Evolutionary conservation across 805 yeast genomes (phyloP).

Genomic region (Metschnikowia dekortorum): DNA sequence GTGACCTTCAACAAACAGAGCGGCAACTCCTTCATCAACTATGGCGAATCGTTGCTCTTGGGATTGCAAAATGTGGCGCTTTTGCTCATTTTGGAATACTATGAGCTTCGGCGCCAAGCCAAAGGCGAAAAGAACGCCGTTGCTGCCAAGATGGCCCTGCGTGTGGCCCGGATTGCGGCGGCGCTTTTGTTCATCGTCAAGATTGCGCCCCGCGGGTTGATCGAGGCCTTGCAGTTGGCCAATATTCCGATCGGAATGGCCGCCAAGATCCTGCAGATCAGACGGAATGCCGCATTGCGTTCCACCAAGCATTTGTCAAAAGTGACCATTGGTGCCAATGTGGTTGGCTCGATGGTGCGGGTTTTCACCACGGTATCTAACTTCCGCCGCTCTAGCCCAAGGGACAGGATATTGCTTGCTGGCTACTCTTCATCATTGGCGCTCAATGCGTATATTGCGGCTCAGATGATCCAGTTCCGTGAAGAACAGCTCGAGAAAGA

Average conservation of each 20-base stretch:
- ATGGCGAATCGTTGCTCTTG: conserved; percentile 38
- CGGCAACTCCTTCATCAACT: conserved; percentile 31
- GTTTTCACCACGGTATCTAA: conserved; percentile 38
- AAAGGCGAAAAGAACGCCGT: background rate
- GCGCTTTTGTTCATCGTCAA: conserved; percentile 27
- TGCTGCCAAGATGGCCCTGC: conserved; percentile 9
- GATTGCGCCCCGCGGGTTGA: conserved; percentile 26
- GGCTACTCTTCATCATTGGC: conserved; percentile 35
- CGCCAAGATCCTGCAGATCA: conserved; percentile 39
- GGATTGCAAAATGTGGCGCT: conserved; percentile 38
- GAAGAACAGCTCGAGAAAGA: conserved; percentile 8
- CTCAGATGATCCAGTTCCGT: conserved; percentile 24
- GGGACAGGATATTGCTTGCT: conserved; percentile 33
- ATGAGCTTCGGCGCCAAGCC: conserved; percentile 8
- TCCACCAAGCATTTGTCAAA: conserved; percentile 36
- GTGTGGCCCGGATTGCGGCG: conserved; percentile 26
- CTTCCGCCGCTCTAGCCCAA: conserved; percentile 20
- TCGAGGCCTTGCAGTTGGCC: conserved; percentile 31
- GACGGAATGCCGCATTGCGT: conserved; percentile 27
- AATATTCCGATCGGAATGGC: conserved; percentile 36
- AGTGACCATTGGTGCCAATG: conserved; percentile 39
- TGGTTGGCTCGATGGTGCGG: conserved; percentile 35
- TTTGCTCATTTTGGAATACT: conserved; percentile 33
- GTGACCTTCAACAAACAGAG: conserved; percentile 35
- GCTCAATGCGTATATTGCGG: conserved; percentile 33